Evolutionary conservation across 225 moss, liverwort and hornwort species (phyloP).

Genomic region (Pseudoscleropodium purum): DNA sequence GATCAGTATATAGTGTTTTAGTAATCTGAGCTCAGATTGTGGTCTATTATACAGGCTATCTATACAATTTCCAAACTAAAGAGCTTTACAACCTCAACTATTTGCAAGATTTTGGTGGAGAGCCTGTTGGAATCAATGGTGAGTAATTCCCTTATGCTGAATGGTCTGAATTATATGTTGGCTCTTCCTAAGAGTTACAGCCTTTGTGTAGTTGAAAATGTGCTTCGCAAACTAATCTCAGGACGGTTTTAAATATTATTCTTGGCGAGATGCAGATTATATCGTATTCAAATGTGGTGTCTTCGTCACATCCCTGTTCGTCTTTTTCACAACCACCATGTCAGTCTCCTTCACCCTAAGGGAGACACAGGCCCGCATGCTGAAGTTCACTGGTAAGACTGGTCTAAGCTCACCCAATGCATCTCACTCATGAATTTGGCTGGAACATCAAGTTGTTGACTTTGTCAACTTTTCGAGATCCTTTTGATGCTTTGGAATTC

Average conservation of each 20-base stretch:
- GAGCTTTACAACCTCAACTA: conserved; percentile 97
- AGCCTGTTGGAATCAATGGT: conserved; percentile 80
- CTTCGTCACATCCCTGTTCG: conserved; percentile 91
- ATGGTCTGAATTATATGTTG: neutral
- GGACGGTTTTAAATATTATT: neutral
- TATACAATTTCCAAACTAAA: conserved; percentile 97
- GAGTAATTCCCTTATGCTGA: neutral
- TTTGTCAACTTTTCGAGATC: neutral
- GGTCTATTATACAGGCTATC: conserved; percentile 48
- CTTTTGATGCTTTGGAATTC: neutral
- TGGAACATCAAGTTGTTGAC: neutral
- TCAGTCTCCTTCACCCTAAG: conserved; percentile 93
- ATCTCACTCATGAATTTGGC: neutral
- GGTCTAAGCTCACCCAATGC: neutral
- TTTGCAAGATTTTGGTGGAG: conserved; percentile 75
- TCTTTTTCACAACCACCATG: conserved; percentile 98
- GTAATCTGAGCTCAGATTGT: conserved; percentile 3
- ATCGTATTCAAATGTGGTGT: conserved; percentile 97
- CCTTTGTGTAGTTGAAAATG: neutral
- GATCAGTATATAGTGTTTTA: neutral
- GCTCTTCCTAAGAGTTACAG: neutral
- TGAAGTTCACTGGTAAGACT: conserved; percentile 84
- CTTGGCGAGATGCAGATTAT: conserved; percentile 58
- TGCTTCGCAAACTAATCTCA: neutral
- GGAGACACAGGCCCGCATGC: conserved; percentile 97